Percentiles rank a stretch among this genome's conserved stretches.
Evolutionary conservation across 2,329 filamentous ascomycete species (phyloP).

Genomic region (Stagonosporopsis cucurbitacearum): DNA sequence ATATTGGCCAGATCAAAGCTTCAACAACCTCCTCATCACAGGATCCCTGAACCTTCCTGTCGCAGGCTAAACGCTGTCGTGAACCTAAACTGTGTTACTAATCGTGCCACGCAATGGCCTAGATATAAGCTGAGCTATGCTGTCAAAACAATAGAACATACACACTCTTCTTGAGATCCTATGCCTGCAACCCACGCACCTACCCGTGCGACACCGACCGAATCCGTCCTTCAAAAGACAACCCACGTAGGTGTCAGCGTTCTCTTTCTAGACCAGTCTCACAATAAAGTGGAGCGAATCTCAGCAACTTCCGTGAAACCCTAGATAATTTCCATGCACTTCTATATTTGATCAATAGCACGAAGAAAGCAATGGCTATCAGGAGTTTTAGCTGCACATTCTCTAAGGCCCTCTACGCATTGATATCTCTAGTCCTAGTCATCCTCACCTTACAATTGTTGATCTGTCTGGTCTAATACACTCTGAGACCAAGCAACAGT

Average conservation of each 20-base stretch:
- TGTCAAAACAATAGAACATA: background rate
- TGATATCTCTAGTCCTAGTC: slow-evolving; percentile 39
- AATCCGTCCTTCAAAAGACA: slow-evolving; percentile 61
- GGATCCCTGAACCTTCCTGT: background rate
- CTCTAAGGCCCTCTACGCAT: slow-evolving; percentile 38
- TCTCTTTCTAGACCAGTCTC: slow-evolving; percentile 41
- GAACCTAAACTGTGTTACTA: no score
- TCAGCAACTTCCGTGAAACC: slow-evolving; percentile 25
- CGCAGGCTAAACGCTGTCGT: background rate
- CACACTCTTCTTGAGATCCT: background rate
- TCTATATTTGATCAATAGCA: slow-evolving; percentile 51
- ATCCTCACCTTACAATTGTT: slow-evolving; percentile 59
- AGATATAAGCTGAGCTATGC: background rate
- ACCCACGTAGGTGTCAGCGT: slow-evolving; percentile 50
- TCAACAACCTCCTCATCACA: background rate
- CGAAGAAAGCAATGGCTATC: slow-evolving; percentile 58
- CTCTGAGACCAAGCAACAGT: slow-evolving; percentile 53
- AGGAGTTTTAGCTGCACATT: slow-evolving; percentile 49
- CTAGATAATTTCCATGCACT: slow-evolving; percentile 32
- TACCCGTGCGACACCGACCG: slow-evolving; percentile 53
- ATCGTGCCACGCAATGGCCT: background rate
- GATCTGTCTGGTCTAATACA: slow-evolving; percentile 63
- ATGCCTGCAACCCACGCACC: background rate
- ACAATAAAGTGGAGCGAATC: slow-evolving; percentile 19
- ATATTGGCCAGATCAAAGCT: background rate